Evolutionary conservation across 2,329 filamentous ascomycete species (phyloP).

Genomic region (Xylaria sp.): DNA sequence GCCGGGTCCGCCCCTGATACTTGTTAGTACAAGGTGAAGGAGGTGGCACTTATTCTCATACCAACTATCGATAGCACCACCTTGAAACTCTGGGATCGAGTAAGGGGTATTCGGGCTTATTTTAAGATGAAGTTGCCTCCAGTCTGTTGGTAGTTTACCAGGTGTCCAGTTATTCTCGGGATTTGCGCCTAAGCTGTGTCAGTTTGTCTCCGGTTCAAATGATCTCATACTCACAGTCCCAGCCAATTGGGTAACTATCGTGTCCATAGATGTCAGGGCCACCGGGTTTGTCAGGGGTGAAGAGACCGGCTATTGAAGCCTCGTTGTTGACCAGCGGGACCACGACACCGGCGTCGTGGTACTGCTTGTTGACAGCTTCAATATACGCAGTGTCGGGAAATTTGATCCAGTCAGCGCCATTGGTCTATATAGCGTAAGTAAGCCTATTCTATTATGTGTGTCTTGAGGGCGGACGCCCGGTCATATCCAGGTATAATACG

Average conservation of each 20-base stretch:
- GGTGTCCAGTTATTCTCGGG: slow-evolving; percentile 49
- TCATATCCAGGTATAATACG: not conserved
- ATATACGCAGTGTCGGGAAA: slow-evolving; percentile 73
- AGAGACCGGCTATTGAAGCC: slow-evolving; percentile 29
- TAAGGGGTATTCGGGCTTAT: slow-evolving; percentile 41
- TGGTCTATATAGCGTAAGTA: slow-evolving; percentile 23
- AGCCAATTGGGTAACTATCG: slow-evolving; percentile 71
- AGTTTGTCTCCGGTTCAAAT: not conserved
- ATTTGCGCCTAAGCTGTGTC: slow-evolving; percentile 54
- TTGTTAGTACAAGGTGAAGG: slow-evolving; percentile 72
- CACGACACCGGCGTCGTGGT: slow-evolving; percentile 73
- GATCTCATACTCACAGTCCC: slow-evolving; percentile 58
- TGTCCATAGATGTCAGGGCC: slow-evolving; percentile 57
- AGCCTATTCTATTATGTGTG: not conserved
- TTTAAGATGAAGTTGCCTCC: slow-evolving; percentile 36
- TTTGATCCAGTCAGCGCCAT: slow-evolving; percentile 64
- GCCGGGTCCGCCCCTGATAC: slow-evolving; percentile 78
- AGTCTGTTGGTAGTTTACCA: slow-evolving; percentile 28
- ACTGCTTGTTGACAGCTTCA: slow-evolving; percentile 52
- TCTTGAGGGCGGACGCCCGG: not conserved
- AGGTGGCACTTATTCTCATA: slow-evolving; percentile 8
- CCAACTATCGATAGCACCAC: slow-evolving; percentile 55
- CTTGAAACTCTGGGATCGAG: slow-evolving; percentile 67
- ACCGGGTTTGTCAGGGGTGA: slow-evolving; percentile 33
- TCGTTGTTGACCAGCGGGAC: slow-evolving; percentile 71